These are phyloP conservation scores for Apiotrichum akiyoshidainum DNA, from an alignment of 1,284 basidiomycete species.

Conservation along the genomic window DNA sequence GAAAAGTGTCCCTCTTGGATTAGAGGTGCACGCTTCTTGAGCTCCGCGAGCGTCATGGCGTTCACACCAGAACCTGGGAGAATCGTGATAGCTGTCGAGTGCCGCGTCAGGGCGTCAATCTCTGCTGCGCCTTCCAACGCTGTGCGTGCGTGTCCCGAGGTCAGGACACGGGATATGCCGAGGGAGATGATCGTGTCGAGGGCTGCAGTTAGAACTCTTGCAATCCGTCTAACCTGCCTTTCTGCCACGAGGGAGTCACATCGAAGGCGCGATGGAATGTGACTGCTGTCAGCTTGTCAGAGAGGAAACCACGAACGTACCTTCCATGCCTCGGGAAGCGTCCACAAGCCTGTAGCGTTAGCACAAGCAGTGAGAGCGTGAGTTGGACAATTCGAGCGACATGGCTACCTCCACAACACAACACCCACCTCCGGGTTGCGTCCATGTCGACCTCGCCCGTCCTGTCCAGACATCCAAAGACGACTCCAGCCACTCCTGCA, in stretches of 20 bases:
- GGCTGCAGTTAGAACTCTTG: conserved; percentile 56
- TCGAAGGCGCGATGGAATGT: conserved; percentile 82
- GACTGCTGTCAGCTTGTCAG: conserved; percentile 52
- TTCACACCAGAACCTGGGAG: conserved; percentile 29
- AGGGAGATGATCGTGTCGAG: conserved; percentile 58
- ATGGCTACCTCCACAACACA: no score
- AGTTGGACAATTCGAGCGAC: not conserved
- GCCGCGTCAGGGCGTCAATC: conserved; percentile 6
- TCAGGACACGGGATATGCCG: conserved; percentile 68
- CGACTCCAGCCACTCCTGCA: conserved; percentile 62
- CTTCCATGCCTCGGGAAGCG: conserved; percentile 62
- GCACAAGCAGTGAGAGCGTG: not conserved
- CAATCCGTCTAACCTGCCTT: conserved; percentile 16
- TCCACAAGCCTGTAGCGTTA: conserved; percentile 51
- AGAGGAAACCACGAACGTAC: conserved; percentile 48
- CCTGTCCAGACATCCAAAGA: conserved; percentile 63
- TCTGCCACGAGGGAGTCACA: conserved; percentile 58
- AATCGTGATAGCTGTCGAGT: conserved; percentile 51
- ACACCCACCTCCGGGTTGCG: conserved; percentile 49
- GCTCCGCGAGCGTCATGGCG: conserved; percentile 10
- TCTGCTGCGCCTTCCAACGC: conserved; percentile 18
- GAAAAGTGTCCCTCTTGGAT: conserved; percentile 35
- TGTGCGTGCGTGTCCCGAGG: conserved; percentile 56
- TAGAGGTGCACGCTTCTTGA: conserved; percentile 58
- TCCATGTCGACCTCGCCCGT: conserved; percentile 62